These are phyloP conservation scores for Dipteronia dyeriana DNA, from an alignment of 345 rosid species.

Conservation along the genomic window DNA sequence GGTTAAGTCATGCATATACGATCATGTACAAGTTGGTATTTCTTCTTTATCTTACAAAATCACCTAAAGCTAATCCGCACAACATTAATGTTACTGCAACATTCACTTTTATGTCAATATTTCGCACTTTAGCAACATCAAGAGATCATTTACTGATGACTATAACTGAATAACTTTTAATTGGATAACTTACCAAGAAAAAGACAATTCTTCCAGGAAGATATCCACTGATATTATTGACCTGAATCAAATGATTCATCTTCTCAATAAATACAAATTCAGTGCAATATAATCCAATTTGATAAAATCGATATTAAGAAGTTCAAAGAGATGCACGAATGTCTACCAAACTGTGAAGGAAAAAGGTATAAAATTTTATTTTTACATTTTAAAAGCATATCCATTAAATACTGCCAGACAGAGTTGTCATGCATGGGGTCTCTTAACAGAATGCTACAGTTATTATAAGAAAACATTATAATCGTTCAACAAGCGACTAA, in stretches of 20 bases:
- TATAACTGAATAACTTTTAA: neutral
- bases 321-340: conserved; percentile 1
- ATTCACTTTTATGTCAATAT: neutral
- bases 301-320: neutral
- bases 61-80: neutral
- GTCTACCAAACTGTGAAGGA: conserved; percentile 9
- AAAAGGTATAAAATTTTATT: neutral
- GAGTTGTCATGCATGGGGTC: too few species aligned
- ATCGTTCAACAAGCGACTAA: too few species aligned
- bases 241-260: conserved; percentile 48
- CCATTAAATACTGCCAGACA: neutral
- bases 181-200: conserved; percentile 73
- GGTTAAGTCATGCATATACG: neutral
- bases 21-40: neutral
- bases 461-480: too few species aligned
- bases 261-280: conserved; percentile 6
- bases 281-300: conserved; percentile 3
- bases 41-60: neutral
- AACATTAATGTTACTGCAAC: neutral
- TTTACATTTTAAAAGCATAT: neutral
- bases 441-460: too few species aligned
- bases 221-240: conserved; percentile 97
- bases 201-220: conserved; percentile 98
- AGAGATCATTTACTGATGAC: neutral
- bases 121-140: neutral